Conservation (phyloP, 306 rosid genomes). For the Glycine soja region DNA sequence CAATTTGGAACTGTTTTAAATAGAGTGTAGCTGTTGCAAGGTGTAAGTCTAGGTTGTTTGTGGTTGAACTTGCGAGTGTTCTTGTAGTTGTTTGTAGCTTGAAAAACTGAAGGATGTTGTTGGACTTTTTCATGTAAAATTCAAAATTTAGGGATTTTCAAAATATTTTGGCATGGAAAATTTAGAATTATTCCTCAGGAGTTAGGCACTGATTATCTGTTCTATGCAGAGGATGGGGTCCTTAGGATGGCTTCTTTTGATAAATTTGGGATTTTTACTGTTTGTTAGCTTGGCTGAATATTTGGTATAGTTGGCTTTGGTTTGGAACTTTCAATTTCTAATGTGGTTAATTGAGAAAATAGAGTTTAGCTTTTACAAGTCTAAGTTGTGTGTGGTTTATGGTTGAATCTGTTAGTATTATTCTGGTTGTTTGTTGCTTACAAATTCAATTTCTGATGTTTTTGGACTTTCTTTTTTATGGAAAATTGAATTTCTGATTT, state of each 20-base stretch:
- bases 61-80: background rate
- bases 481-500: background rate
- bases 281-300: background rate
- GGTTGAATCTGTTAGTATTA: background rate
- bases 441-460: background rate
- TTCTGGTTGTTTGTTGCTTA: background rate
- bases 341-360: background rate
- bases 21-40: background rate
- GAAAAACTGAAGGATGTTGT: background rate
- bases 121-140: background rate
- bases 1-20: background rate
- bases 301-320: background rate
- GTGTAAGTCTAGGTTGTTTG: background rate
- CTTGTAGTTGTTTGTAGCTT: background rate
- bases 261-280: background rate
- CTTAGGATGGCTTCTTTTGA: background rate
- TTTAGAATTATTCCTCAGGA: background rate
- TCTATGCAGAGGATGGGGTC: background rate
- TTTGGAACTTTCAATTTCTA: background rate
- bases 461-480: background rate
- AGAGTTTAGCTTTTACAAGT: background rate
- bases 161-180: background rate
- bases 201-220: background rate
- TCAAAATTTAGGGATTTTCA: background rate
- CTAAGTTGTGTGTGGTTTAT: background rate